These are phyloP conservation scores for Kwoniella europaea DNA, from an alignment of 768 basidiomycete species.

Conservation along the genomic window DNA sequence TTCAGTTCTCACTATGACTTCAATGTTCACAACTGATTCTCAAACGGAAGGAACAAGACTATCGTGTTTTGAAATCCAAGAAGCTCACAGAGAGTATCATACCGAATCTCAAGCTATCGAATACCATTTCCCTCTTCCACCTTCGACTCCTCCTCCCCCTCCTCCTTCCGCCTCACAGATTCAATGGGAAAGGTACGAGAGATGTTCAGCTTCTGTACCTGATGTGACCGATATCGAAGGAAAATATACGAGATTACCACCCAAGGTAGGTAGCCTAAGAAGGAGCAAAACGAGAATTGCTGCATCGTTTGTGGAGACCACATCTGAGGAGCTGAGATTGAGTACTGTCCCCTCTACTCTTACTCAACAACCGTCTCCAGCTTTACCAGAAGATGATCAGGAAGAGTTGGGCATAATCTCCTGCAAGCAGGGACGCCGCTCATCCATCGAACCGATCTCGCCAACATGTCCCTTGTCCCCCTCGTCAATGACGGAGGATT, in stretches of 20 bases:
- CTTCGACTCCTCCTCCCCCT: background rate
- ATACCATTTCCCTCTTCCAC: slow-evolving; percentile 13
- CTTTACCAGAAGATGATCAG: background rate
- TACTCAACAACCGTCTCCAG: background rate
- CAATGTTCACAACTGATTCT: slow-evolving; percentile 14
- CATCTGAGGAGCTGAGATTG: background rate
- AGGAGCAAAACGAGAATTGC: background rate
- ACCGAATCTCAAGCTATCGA: slow-evolving; percentile 12
- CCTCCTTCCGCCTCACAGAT: background rate
- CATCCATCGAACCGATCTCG: slow-evolving; percentile 2
- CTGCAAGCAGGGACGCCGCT: background rate
- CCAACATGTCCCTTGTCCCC: background rate
- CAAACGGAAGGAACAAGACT: slow-evolving; percentile 9
- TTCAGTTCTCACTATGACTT: slow-evolving; percentile 21
- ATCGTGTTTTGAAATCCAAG: slow-evolving; percentile 29
- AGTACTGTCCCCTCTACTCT: background rate
- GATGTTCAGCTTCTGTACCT: background rate
- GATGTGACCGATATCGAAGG: slow-evolving; percentile 1
- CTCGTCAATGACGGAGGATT: slow-evolving; percentile 1
- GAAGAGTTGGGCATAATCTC: too few species aligned
- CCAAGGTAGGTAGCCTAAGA: slow-evolving; percentile 4
- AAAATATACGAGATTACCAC: slow-evolving; percentile 19
- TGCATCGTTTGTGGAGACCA: background rate
- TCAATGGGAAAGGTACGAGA: background rate
- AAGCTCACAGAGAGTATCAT: slow-evolving; percentile 26